Conservation (phyloP, 139 green algal genomes). For the Micromonas commoda region DNA sequence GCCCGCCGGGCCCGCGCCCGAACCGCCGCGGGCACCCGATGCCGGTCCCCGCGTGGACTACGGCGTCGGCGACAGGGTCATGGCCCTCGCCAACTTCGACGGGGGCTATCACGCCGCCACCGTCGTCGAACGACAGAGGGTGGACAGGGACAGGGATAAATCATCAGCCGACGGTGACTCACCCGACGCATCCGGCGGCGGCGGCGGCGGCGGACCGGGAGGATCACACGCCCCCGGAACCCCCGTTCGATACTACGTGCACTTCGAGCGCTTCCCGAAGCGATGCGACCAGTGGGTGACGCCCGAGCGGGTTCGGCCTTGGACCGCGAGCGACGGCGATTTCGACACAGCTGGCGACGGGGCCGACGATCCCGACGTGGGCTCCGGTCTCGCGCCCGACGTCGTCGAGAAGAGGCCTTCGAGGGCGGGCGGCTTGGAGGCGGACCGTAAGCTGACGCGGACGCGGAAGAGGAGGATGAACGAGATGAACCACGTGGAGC, state of each 20-base stretch:
- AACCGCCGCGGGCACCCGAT: too few species aligned
- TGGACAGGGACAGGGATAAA: neutral
- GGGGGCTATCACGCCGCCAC: neutral
- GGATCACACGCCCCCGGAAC: neutral
- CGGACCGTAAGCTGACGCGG: slow-evolving; percentile 4
- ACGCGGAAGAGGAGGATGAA: slow-evolving; percentile 2
- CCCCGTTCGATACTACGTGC: slow-evolving; percentile 6
- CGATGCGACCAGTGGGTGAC: slow-evolving; percentile 12
- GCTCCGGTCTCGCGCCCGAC: too few species aligned
- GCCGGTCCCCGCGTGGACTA: neutral
- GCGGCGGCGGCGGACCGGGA: neutral
- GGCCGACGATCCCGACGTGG: too few species aligned
- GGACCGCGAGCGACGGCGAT: neutral
- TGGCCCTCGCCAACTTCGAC: slow-evolving; percentile 12
- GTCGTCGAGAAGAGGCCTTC: too few species aligned
- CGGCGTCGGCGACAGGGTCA: neutral
- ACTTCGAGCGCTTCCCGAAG: slow-evolving; percentile 7
- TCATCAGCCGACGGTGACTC: neutral
- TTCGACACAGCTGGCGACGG: too few species aligned
- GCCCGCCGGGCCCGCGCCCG: neutral
- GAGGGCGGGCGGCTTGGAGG: neutral
- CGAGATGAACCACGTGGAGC: slow-evolving; percentile 1
- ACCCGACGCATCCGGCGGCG: neutral
- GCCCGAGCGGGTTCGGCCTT: neutral
- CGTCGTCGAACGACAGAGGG: slow-evolving; percentile 7